Evolutionary conservation across 2,329 filamentous ascomycete species (phyloP), one percentile per base, ranked within the genome.

Genomic region (Tympanopsis confertula): DNA sequence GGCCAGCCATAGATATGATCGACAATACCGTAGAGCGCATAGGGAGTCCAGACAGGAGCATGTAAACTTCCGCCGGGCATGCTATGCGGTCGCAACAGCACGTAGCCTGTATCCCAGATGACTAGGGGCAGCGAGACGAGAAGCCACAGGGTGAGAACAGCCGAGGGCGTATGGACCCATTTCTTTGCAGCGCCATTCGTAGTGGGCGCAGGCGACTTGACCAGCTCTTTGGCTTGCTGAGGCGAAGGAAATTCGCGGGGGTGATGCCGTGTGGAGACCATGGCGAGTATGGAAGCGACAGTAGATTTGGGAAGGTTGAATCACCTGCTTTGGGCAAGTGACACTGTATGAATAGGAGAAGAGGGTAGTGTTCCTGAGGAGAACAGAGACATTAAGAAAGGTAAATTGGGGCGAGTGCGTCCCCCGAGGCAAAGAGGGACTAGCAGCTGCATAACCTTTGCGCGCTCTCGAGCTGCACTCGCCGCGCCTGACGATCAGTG

Each of bases 1-100:
- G 72, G 71, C 61, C 68, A 74, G 2, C 78, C 77, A 48, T 85
- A 85, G 13, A 82, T 65, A 45, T 81, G 66, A 46, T 85, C 80
- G 33, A 83, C 63, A 3, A 55, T 62, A 1, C 72, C 76, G 49
- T 85, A 84, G 0, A 82, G 62, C 43, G 71, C 74, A 50, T 84
- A 84, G 0, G 77, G 78, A 5, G 58, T 64, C 71, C 73, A 85
- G 36, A 83, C 49, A 1, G 74, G 74, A 47, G 62, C 69, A 47
- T 82, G 77, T 13, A 74, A 57, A 13, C 54, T 61, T 4, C 78
- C 77, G 20, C 78, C 78, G 0, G 74, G 71, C 76, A 84, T 82
- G 38, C 67, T 76, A 53, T 78, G 66, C 13, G 80, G 80, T 35
- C 80, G 76, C 26, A 80, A 57, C 36, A 83, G 55, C 12, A 82